These are phyloP conservation scores for Glomus cerebriforme DNA, from an alignment of 192 early-diverging fungal genomes.

Conservation along the genomic window DNA sequence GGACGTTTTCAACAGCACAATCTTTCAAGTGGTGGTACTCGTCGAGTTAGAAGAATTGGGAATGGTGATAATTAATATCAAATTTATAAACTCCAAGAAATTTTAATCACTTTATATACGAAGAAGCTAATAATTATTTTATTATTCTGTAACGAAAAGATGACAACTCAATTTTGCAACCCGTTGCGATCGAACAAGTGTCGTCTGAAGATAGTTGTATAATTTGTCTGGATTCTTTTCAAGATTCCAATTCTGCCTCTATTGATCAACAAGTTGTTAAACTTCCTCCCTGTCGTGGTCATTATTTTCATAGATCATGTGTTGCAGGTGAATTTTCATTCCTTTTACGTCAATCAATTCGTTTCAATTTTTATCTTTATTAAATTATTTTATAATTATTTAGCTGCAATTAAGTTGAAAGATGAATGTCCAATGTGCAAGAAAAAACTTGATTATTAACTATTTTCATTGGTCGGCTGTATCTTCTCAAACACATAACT, in stretches of 20 bases:
- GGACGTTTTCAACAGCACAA: conserved; percentile 25
- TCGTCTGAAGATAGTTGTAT: conserved; percentile 27
- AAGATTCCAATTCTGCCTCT: conserved; percentile 3
- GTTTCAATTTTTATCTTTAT: neutral
- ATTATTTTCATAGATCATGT: conserved; percentile 32
- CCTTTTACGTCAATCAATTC: neutral
- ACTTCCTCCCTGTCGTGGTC: conserved; percentile 29
- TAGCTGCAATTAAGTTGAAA: conserved; percentile 32
- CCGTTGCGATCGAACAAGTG: neutral
- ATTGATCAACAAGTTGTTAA: conserved; percentile 26
- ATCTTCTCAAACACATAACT: too few species aligned
- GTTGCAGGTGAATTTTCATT: conserved; percentile 19
- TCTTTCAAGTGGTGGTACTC: conserved; percentile 3
- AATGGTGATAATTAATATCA: conserved; percentile 12
- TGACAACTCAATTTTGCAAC: conserved; percentile 33
- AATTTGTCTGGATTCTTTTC: conserved; percentile 26
- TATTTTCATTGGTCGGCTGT: too few species aligned
- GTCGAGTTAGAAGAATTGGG: conserved; percentile 13
- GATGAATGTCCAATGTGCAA: conserved; percentile 35
- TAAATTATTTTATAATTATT: neutral
- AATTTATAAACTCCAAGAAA: neutral
- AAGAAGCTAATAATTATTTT: neutral
- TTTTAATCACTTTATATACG: neutral
- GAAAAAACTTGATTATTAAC: conserved; percentile 28
- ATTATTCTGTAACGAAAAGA: conserved; percentile 13